Conservation (phyloP, 139 green algal species). For the Pseudopediastrum boryanum region DNA sequence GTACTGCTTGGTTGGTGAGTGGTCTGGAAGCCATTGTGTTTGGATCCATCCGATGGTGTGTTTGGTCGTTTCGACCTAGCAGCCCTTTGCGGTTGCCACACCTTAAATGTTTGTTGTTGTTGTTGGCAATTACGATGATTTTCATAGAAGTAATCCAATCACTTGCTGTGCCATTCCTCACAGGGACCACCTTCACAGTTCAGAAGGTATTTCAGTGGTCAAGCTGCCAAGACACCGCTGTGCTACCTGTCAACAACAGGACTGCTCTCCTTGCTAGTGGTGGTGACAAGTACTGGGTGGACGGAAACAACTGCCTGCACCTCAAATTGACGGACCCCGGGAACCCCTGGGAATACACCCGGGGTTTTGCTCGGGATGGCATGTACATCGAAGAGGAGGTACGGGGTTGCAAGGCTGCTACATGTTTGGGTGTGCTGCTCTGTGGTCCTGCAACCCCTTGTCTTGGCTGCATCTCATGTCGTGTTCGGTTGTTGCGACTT, state of each 20-base stretch:
- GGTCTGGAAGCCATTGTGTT: no score
- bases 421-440: no score
- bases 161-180: neutral
- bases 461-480: no score
- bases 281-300: slow-evolving; percentile 11
- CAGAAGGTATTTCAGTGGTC: neutral
- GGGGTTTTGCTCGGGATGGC: slow-evolving; percentile 8
- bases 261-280: neutral
- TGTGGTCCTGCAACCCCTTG: no score
- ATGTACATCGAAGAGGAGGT: slow-evolving; percentile 31
- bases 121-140: no score
- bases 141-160: no score
- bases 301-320: slow-evolving; percentile 28
- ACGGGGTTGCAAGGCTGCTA: neutral
- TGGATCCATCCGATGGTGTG: no score
- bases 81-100: no score
- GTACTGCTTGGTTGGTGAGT: no score
- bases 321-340: slow-evolving; percentile 33
- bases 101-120: no score
- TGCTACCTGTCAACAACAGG: neutral
- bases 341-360: neutral
- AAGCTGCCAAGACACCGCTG: neutral
- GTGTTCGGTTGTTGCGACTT: no score
- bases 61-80: no score
- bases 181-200: slow-evolving; percentile 23